Percentiles rank a stretch among this genome's conserved stretches.
These are phyloP conservation scores for Mycosphaerelloides madeirae DNA, from an alignment of 2,329 filamentous ascomycete species.

Conservation along the genomic window DNA sequence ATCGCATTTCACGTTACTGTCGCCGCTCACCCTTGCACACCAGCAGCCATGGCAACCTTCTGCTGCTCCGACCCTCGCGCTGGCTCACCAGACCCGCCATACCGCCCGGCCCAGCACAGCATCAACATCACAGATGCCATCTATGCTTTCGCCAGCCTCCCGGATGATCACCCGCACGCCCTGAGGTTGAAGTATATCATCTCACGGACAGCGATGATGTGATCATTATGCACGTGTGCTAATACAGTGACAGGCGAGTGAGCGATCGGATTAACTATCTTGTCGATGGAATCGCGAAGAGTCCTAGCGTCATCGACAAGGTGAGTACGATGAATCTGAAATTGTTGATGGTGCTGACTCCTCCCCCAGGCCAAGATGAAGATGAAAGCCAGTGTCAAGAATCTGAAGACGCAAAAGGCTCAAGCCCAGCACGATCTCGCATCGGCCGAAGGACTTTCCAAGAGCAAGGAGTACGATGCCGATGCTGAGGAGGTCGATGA, in stretches of 20 bases:
- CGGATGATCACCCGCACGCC: slow-evolving; percentile 30
- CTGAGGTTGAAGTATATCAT: slow-evolving; percentile 3
- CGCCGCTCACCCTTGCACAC: not conserved
- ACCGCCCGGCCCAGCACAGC: slow-evolving; percentile 6
- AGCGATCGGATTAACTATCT: slow-evolving; percentile 7
- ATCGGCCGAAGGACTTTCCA: not conserved
- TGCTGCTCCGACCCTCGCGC: slow-evolving; percentile 22
- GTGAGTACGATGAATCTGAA: slow-evolving; percentile 5
- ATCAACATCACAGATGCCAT: slow-evolving; percentile 16
- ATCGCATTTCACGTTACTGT: not conserved
- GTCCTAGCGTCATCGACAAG: slow-evolving; percentile 24
- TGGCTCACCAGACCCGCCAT: slow-evolving; percentile 19
- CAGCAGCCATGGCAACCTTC: slow-evolving; percentile 1
- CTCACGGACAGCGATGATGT: no score
- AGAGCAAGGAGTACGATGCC: not conserved
- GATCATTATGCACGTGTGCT: no score
- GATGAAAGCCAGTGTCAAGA: not conserved
- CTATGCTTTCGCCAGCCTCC: slow-evolving; percentile 27
- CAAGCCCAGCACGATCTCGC: no score
- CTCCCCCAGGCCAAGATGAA: no score
- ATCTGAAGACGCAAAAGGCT: no score
- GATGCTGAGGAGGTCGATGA: not conserved
- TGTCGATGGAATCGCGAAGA: slow-evolving; percentile 20
- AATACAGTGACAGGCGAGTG: slow-evolving; percentile 7
- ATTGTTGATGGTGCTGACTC: no score